These are phyloP conservation scores for Oleoguttula mirabilis DNA, from an alignment of 495 filamentous ascomycete species.

Conservation along the genomic window DNA sequence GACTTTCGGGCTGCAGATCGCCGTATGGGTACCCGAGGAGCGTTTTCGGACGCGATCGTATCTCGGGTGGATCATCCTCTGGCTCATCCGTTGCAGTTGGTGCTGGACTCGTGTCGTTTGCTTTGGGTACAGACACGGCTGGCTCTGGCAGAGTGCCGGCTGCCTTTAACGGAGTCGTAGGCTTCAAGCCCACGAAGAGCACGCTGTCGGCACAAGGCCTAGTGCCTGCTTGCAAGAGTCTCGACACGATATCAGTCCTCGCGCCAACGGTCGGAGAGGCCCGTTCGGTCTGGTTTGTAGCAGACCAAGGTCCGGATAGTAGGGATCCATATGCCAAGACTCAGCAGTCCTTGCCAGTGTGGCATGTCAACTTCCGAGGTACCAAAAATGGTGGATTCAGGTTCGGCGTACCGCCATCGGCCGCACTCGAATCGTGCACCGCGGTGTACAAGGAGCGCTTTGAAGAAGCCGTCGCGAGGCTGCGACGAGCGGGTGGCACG, in stretches of 20 bases:
- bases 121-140: slow-evolving; percentile 55
- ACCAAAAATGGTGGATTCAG: slow-evolving; percentile 36
- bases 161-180: slow-evolving; percentile 52
- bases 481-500: slow-evolving; percentile 38
- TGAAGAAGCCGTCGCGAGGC: slow-evolving; percentile 29
- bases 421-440: slow-evolving; percentile 37
- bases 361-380: slow-evolving; percentile 41
- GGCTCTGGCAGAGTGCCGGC: slow-evolving; percentile 52
- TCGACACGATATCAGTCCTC: slow-evolving; percentile 51
- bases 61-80: slow-evolving; percentile 53
- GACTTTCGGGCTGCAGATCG: slow-evolving; percentile 44
- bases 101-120: slow-evolving; percentile 46
- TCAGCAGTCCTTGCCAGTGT: slow-evolving; percentile 21
- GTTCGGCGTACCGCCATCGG: slow-evolving; percentile 41
- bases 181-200: slow-evolving; percentile 56
- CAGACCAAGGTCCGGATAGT: slow-evolving; percentile 38
- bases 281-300: slow-evolving; percentile 43
- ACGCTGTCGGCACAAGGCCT: slow-evolving; percentile 47
- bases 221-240: slow-evolving; percentile 47
- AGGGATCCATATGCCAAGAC: slow-evolving; percentile 46
- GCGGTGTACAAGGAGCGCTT: slow-evolving; percentile 36
- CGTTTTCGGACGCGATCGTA: slow-evolving; percentile 42
- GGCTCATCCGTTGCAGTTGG: slow-evolving; percentile 48
- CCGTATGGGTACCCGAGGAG: slow-evolving; percentile 46
- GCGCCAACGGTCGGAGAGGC: slow-evolving; percentile 41